phyloP scores from a whole-genome alignment of 352 stramenopile species.

The Pythium pyrilobum region DNA sequence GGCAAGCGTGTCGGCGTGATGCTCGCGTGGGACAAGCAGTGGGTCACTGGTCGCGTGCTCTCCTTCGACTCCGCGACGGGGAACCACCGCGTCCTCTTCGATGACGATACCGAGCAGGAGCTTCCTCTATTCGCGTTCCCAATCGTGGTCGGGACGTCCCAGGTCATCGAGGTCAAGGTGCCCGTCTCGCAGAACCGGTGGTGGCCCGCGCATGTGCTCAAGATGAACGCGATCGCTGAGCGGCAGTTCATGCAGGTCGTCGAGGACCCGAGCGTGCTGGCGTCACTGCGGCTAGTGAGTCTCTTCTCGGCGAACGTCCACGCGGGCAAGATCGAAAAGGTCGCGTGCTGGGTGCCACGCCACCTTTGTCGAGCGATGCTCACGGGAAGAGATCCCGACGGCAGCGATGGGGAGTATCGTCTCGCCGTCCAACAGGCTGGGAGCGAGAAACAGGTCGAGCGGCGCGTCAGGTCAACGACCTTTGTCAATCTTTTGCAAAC shows the following conservation, averaged over 20 bases:
- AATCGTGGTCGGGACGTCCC: constrained; percentile 55
- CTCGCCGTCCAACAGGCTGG: background rate
- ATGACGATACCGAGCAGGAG: constrained; percentile 52
- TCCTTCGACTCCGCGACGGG: constrained; percentile 48
- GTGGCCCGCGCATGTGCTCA: constrained; percentile 72
- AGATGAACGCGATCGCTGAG: constrained; percentile 54
- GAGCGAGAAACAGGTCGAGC: background rate
- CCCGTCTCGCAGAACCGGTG: constrained; percentile 54
- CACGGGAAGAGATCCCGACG: background rate
- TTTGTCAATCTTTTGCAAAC: constrained; percentile 5
- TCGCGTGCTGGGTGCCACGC: constrained; percentile 74
- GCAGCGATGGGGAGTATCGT: constrained; percentile 1
- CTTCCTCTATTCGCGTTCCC: constrained; percentile 72
- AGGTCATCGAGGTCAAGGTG: constrained; percentile 67
- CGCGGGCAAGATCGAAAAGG: constrained; percentile 32
- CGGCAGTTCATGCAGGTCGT: constrained; percentile 32
- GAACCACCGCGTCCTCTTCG: constrained; percentile 60
- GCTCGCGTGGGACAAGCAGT: constrained; percentile 74
- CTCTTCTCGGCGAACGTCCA: constrained; percentile 36
- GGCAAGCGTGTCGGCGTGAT: constrained; percentile 64
- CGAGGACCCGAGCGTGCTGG: constrained; percentile 32
- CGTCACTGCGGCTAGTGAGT: constrained; percentile 49
- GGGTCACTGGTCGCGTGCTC: constrained; percentile 64
- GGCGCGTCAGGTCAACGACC: background rate
- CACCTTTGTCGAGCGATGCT: constrained; percentile 49